Conservation (phyloP, 169 alveolate genomes). For the Plasmodium sp. region DNA sequence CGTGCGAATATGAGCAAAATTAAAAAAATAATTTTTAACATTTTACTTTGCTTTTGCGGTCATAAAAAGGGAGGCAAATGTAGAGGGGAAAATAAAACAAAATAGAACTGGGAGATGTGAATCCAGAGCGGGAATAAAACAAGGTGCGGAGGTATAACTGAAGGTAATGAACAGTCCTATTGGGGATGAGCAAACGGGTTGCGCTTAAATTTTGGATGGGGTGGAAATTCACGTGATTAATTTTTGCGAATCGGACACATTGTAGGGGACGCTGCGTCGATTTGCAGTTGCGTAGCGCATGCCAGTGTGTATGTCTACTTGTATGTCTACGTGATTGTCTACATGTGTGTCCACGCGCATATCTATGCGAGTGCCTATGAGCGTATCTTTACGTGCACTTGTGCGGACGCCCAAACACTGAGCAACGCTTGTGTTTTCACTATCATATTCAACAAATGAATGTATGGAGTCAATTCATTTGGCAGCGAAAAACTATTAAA, state of each 20-base stretch:
- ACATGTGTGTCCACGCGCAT: background rate
- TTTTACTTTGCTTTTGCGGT: constrained; percentile 14
- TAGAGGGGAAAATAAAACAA: background rate
- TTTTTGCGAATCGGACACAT: background rate
- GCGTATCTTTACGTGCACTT: background rate
- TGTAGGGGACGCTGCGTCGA: constrained; percentile 1
- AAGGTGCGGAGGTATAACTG: background rate
- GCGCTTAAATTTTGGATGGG: background rate
- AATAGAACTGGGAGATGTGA: background rate
- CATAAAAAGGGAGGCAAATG: background rate
- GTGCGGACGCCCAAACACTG: background rate
- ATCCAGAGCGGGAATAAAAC: background rate
- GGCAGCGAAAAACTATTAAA: constrained; percentile 26
- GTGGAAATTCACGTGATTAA: constrained; percentile 39
- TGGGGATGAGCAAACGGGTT: background rate
- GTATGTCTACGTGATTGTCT: background rate
- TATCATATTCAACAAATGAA: constrained; percentile 19
- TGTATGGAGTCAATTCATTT: background rate
- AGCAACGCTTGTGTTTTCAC: background rate
- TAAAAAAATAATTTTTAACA: constrained; percentile 50
- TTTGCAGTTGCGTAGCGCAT: background rate
- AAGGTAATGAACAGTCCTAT: background rate
- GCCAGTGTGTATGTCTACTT: background rate
- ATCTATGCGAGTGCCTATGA: background rate
- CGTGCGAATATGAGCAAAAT: constrained; percentile 31